Evolutionary conservation across 1,284 basidiomycete species (phyloP), one percentile per base, ranked within the genome.

Genomic region (Apiotrichum sp.): DNA sequence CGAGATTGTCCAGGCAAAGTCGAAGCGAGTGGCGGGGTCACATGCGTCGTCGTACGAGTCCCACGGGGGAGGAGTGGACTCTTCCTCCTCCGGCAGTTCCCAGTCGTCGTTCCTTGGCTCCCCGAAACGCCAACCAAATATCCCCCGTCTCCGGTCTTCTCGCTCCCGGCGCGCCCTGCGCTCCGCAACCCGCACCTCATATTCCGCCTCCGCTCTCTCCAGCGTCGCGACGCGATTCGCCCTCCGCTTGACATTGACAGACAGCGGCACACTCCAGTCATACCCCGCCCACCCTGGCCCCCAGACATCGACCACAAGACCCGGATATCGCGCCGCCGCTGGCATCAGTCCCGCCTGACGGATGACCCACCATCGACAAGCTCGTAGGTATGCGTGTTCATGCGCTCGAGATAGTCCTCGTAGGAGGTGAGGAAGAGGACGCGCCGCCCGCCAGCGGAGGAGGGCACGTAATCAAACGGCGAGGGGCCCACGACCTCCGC

Each of bases 361-460:
- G n/a, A n/a, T 10, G 6, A 56, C 62, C 47, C 39, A 67, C 65
- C 66, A 54, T 76, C 74, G 40, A 74, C 68, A 47, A 76, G 71
- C 54, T 76, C 74, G 57, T 72, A 76, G 4, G 71, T 74, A 59
- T 74, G 71, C 6, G 73, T 71, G 61, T 76, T 75, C 72, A 75
- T 74, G 8, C 73, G 58, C 54, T 73, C 71, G 7, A 77, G 63
- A 55, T 75, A 77, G 57, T 77, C 75, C 6, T 60, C 60, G 49
- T 72, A 74, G 42, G 68, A 69, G 66, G 74, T 76, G 43, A 77
- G 62, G 48, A 76, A 75, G 43, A 77, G 54, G 11, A 76, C 62
- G 33, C 74, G 61, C 53, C 63, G 58, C 52, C 63, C 64, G 29
- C n/a, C 29, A 7, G 50, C 35, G 10, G 62, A 50, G 13, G 36